These are phyloP conservation scores for Coemansia sp. DNA, from an alignment of 192 early-diverging fungal species.

Conservation along the genomic window DNA sequence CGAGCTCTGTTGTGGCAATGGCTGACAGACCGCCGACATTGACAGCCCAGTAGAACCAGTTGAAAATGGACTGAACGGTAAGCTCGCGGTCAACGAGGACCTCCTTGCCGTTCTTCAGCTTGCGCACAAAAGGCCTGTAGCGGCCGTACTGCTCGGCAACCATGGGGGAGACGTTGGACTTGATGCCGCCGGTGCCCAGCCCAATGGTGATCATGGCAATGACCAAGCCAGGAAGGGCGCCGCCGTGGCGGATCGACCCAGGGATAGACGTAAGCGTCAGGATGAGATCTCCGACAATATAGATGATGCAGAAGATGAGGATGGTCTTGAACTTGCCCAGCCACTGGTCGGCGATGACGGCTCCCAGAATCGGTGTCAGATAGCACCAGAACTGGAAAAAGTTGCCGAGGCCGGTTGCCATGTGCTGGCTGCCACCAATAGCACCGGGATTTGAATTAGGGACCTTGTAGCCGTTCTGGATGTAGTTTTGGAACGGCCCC, in stretches of 20 bases:
- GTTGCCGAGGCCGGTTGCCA: constrained; percentile 62
- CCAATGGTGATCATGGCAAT: constrained; percentile 75
- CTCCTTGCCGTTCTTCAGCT: constrained; percentile 57
- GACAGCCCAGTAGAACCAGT: constrained; percentile 81
- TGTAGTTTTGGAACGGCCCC: constrained; percentile 66
- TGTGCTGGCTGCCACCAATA: constrained; percentile 59
- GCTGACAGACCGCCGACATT: constrained; percentile 65
- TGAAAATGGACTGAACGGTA: constrained; percentile 79
- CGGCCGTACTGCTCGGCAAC: constrained; percentile 71
- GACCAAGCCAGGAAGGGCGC: constrained; percentile 67
- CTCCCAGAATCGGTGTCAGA: constrained; percentile 63
- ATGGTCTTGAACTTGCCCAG: constrained; percentile 78
- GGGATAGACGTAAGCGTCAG: constrained; percentile 67
- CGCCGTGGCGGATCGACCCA: constrained; percentile 58
- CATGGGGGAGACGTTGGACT: constrained; percentile 77
- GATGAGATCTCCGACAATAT: constrained; percentile 66
- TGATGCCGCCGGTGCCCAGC: constrained; percentile 79
- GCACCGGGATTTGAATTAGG: constrained; percentile 54
- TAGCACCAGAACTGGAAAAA: constrained; percentile 71
- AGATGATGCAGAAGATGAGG: constrained; percentile 64
- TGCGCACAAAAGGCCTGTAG: constrained; percentile 64
- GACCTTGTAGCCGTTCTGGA: constrained; percentile 56
- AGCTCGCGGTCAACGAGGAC: constrained; percentile 70
- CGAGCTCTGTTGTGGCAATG: constrained; percentile 63
- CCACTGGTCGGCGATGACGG: constrained; percentile 71